A percentile compares a stretch with the other conserved stretches of the same genome.
phyloP scores from a whole-genome alignment of 306 rosid species.

The Dalbergia oliveri region DNA sequence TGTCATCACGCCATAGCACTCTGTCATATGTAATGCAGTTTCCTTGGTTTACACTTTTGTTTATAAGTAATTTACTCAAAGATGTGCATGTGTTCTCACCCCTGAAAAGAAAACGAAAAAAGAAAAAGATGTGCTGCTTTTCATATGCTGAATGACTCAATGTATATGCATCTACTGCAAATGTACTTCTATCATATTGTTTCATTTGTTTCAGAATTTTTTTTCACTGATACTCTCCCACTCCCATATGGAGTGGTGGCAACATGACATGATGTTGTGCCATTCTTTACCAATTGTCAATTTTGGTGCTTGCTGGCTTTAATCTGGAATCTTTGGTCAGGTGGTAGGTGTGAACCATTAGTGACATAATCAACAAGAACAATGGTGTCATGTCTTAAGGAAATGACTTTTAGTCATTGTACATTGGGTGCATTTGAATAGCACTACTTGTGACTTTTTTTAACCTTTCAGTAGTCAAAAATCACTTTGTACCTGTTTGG shows the following conservation, averaged over 20 bases:
- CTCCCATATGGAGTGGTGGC: too few species aligned
- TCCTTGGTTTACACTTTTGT: background rate
- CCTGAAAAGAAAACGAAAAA: too few species aligned
- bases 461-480: too few species aligned
- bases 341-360: conserved; percentile 28
- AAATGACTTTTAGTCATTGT: conserved; percentile 25
- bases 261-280: conserved; percentile 22
- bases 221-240: conserved; percentile 34
- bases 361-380: conserved; percentile 28
- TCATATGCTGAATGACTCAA: too few species aligned
- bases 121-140: too few species aligned
- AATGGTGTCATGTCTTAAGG: conserved; percentile 9
- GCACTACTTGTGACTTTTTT: too few species aligned
- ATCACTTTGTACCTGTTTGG: too few species aligned
- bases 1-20: background rate
- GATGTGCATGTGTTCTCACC: background rate
- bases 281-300: conserved; percentile 40
- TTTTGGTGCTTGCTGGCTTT: conserved; percentile 30
- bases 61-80: background rate
- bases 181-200: background rate
- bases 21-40: conserved; percentile 1
- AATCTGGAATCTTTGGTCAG: conserved; percentile 41
- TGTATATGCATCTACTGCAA: too few species aligned
- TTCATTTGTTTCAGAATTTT: conserved; percentile 27
- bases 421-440: too few species aligned